Evolutionary conservation across 805 yeast species (phyloP).

Genomic region (Kregervanrija pseudodelftensis): DNA sequence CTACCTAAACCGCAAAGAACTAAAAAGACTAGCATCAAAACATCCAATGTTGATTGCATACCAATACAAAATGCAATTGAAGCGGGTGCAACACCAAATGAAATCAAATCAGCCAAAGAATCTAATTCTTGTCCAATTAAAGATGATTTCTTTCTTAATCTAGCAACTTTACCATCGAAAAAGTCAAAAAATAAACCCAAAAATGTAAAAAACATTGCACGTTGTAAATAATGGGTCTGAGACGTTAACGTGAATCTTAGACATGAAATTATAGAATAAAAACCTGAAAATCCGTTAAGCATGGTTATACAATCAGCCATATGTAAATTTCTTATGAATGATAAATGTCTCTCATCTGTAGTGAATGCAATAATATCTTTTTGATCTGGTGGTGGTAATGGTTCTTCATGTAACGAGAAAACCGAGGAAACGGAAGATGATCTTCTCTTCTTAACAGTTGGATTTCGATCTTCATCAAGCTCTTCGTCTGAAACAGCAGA

Average conservation of each 20-base stretch:
- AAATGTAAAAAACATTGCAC: slow-evolving; percentile 84
- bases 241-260: slow-evolving; percentile 71
- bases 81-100: slow-evolving; percentile 96
- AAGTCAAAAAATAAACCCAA: slow-evolving; percentile 93
- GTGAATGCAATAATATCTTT: slow-evolving; percentile 74
- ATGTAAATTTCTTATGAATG: slow-evolving; percentile 80
- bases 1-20: slow-evolving; percentile 91
- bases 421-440: slow-evolving; percentile 32
- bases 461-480: slow-evolving; percentile 10
- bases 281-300: slow-evolving; percentile 90
- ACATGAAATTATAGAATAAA: slow-evolving; percentile 83
- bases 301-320: slow-evolving; percentile 95
- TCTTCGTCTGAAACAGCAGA: slow-evolving; percentile 22
- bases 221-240: slow-evolving; percentile 61
- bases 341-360: slow-evolving; percentile 77
- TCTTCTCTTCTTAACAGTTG: slow-evolving; percentile 18
- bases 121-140: slow-evolving; percentile 97
- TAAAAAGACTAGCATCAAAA: slow-evolving; percentile 67
- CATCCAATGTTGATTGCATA: slow-evolving; percentile 76
- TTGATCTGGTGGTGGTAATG: slow-evolving; percentile 71
- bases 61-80: slow-evolving; percentile 89
- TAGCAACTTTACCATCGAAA: slow-evolving; percentile 95
- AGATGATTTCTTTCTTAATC: slow-evolving; percentile 85
- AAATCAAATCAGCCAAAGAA: slow-evolving; percentile 88
- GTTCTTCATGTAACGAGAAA: slow-evolving; percentile 48